A percentile compares a stretch with the other conserved stretches of the same genome.
Evolutionary conservation across 345 rosid species (phyloP).

Genomic region (Kernera saxatilis): DNA sequence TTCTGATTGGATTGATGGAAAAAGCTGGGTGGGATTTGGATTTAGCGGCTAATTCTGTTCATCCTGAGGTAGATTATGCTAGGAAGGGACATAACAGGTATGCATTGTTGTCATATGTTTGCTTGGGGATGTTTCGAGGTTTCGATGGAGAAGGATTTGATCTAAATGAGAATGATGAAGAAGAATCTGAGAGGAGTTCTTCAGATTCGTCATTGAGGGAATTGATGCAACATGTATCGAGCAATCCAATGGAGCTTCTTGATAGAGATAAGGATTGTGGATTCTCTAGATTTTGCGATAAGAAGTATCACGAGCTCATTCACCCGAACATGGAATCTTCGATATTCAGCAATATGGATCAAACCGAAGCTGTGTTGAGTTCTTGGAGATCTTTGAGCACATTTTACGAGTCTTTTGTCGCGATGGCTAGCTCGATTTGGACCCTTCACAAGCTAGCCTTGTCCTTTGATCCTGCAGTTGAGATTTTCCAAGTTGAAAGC

Average conservation of each 20-base stretch:
- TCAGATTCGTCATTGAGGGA: conserved; percentile 47
- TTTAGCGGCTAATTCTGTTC: conserved; percentile 66
- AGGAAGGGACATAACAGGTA: conserved; percentile 55
- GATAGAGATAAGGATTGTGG: conserved; percentile 58
- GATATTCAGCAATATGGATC: conserved; percentile 65
- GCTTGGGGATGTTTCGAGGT: conserved; percentile 74
- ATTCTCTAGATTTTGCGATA: conserved; percentile 77
- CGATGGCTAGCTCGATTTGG: conserved; percentile 87
- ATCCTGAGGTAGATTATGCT: conserved; percentile 48
- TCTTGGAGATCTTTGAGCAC: conserved; percentile 75
- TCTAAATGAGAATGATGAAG: conserved; percentile 29
- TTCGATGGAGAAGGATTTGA: conserved; percentile 52
- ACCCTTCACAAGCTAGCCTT: conserved; percentile 72
- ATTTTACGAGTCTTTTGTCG: conserved; percentile 74
- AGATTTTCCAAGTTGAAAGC: conserved; percentile 80
- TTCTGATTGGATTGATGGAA: conserved; percentile 72
- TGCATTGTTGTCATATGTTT: conserved; percentile 72
- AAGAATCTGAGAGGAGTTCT: conserved; percentile 32
- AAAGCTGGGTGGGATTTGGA: conserved; percentile 91
- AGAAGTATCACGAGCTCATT: conserved; percentile 82
- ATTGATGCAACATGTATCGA: conserved; percentile 69
- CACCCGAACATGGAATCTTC: conserved; percentile 88
- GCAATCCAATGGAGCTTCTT: conserved; percentile 74
- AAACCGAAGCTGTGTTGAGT: conserved; percentile 59
- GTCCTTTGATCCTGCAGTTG: conserved; percentile 77